A percentile compares a stretch with the other conserved stretches of the same genome.
phyloP scores from a whole-genome alignment of 208 protist species.

The Trypanosoma theileri region DNA sequence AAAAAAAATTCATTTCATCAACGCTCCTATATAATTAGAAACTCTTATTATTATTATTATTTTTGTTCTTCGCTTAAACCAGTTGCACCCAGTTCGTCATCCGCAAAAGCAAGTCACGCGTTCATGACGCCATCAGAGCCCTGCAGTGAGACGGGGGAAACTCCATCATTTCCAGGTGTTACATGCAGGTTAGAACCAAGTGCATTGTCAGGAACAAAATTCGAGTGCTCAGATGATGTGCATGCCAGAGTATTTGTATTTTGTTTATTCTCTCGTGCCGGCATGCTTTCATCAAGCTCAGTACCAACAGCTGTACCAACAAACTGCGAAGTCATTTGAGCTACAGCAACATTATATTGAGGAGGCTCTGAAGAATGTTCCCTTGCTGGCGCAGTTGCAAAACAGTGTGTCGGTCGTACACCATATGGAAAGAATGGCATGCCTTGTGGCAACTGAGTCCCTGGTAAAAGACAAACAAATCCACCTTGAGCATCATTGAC shows the following conservation, averaged over 20 bases:
- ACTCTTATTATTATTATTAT: not conserved
- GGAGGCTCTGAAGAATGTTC: not conserved
- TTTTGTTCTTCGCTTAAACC: not conserved
- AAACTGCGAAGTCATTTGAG: not conserved
- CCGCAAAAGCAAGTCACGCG: not conserved
- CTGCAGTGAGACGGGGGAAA: not conserved
- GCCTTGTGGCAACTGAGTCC: constrained; percentile 45
- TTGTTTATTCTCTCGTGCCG: not conserved
- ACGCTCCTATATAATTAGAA: too few species aligned
- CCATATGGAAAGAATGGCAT: constrained; percentile 62
- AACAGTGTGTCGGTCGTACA: constrained; percentile 44
- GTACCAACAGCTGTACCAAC: not conserved
- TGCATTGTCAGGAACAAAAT: constrained; percentile 25
- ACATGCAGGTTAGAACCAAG: constrained; percentile 26
- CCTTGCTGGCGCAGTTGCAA: constrained; percentile 14
- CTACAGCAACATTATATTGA: not conserved
- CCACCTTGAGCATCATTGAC: constrained; percentile 11
- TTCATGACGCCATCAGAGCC: not conserved
- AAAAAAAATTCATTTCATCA: not conserved
- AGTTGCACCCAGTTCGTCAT: not conserved
- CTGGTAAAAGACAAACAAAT: constrained; percentile 42
- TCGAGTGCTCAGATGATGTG: constrained; percentile 15
- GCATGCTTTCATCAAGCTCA: not conserved
- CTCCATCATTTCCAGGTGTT: constrained; percentile 14
- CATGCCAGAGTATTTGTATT: constrained; percentile 1